Percentiles rank a stretch among this genome's conserved stretches.
phyloP scores from a whole-genome alignment of 176 grass and related monocot genomes.

The Areca catechu region DNA sequence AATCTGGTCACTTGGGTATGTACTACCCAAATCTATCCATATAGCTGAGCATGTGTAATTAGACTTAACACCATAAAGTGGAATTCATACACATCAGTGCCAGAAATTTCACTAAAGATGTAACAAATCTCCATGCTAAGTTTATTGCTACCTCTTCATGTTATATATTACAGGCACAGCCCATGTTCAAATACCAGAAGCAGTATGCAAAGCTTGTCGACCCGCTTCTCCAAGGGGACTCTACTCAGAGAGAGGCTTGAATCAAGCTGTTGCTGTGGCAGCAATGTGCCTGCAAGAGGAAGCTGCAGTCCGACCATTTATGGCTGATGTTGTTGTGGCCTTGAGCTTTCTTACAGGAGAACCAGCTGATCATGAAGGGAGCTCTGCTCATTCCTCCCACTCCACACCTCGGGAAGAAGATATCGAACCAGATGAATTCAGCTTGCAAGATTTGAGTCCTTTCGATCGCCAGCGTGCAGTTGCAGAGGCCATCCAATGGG shows the following conservation, averaged over 20 bases:
- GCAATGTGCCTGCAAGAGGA: conserved; percentile 88
- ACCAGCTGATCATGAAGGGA: conserved; percentile 17
- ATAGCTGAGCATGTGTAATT: too few relatives aligned
- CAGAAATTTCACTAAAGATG: too few relatives aligned
- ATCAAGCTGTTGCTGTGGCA: conserved; percentile 62
- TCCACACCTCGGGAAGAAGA: conserved; percentile 22
- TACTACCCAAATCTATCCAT: too few relatives aligned
- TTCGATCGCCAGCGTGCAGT: conserved; percentile 33
- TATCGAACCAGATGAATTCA: not conserved
- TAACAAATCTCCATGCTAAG: too few relatives aligned
- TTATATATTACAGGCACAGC: conserved; percentile 40
- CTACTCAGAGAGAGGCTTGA: conserved; percentile 52
- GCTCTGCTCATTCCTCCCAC: not conserved
- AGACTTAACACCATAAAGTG: too few relatives aligned
- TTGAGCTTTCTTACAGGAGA: conserved; percentile 46
- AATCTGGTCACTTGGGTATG: conserved; percentile 74
- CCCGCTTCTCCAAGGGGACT: conserved; percentile 57
- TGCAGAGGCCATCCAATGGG: conserved; percentile 54
- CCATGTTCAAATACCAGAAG: conserved; percentile 58
- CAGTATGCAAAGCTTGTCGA: conserved; percentile 53
- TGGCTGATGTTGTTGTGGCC: conserved; percentile 64
- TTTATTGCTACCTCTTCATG: too few relatives aligned
- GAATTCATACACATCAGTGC: too few relatives aligned
- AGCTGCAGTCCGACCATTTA: conserved; percentile 47
- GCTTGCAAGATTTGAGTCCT: conserved; percentile 20